Base-by-base conservation (phyloP, 2,329 filamentous ascomycete species). In the Hawksworthiomyces lignivorus region DNA sequence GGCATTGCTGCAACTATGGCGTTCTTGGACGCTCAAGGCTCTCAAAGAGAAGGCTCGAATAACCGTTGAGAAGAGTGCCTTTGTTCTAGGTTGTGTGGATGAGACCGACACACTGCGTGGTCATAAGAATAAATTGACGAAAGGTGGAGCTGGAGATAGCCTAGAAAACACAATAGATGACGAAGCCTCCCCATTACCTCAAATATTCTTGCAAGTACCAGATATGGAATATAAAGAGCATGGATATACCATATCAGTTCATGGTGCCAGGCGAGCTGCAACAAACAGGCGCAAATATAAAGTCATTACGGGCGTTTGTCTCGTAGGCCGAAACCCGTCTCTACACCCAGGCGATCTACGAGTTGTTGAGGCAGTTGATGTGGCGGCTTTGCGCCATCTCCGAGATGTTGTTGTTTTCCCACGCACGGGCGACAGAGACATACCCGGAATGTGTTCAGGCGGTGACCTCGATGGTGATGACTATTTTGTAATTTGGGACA, bases 391-490 rank as follows among this genome's bases (percentile, higher is more conserved):
- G 4, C 75, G 71, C 34, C 86, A 96, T 53, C 69, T 96, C 4
- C 81, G 76, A 43, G 82, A 97, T 56, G 85, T 94, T 1, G 82
- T 97, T 1, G 88, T 97, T 0, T 82, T 98, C 36, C 87, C 92
- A 48, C 28, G 44, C 2, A 50, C 48, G 4, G 60, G 54, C 12
- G 54, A 56, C 20, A 69, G 65, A 10, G 87, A 94, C 48, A 65
- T 98, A 18, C 80, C 89, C 1, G 88, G 84, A 54, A 97, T 97
- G 90, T 88, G 92, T 49, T 95, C 92, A 4, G 92, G 92, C 2
- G 92, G 92, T 0, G 92, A 98, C 56, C 72, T 98, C 0, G 92
- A 98, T 56, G 92, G 92, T 0, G 92, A 98, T 54, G 92, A 98
- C 56, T 98, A 88, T 57, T 82, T 97, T 42, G 80, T 97, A 5